Evolutionary conservation across 2,329 filamentous ascomycete genomes (phyloP), one percentile per base, ranked within the genome.

Genomic region (Neoascochyta sp.): DNA sequence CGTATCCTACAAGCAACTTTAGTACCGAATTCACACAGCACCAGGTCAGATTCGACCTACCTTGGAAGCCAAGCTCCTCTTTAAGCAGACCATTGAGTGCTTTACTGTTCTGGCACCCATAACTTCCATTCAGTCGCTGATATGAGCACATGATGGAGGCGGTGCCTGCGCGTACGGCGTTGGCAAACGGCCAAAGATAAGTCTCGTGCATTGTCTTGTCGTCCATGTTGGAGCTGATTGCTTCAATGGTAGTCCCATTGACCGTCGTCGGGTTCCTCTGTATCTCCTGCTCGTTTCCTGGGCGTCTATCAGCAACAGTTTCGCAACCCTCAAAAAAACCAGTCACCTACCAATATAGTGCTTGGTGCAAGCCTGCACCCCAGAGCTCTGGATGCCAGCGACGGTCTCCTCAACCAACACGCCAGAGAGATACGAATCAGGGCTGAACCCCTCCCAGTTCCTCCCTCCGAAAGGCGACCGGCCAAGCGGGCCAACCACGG

Each of bases 251-350:
- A 6, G 16, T 16, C n/a, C 16, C 67, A 47, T 81, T 82, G 23
- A 74, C 73, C 12, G 51, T 67, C 35, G 64, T 60, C 8, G 59
- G 56, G 7, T 64, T 54, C 6, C 69, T 62, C 23, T 68, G 64
- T 2, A 61, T 67, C 57, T 84, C 81, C 57, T 86, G 81, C 56
- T 87, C 82, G 57, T 87, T 83, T 17, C 71, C 73, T 33, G 84
- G 63, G 34, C 55, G 71, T 41, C 69, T 71, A 49, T 71, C 64
- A 4, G 59, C 54, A 22, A 52, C 65, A 8, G 67, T 61, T 22
- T 64, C n/a, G n/a, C n/a, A n/a, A n/a, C n/a, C n/a, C n/a, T n/a
- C n/a, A n/a, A n/a, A n/a, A n/a, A n/a, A n/a, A n/a, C n/a, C n/a
- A n/a, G n/a, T n/a, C n/a, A 65, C 4, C 68, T 62, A 34, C 67